A percentile compares a stretch with the other conserved stretches of the same genome.
Evolutionary conservation across 306 rosid genomes (phyloP).

Genomic region (Fragaria nilgerrensis): DNA sequence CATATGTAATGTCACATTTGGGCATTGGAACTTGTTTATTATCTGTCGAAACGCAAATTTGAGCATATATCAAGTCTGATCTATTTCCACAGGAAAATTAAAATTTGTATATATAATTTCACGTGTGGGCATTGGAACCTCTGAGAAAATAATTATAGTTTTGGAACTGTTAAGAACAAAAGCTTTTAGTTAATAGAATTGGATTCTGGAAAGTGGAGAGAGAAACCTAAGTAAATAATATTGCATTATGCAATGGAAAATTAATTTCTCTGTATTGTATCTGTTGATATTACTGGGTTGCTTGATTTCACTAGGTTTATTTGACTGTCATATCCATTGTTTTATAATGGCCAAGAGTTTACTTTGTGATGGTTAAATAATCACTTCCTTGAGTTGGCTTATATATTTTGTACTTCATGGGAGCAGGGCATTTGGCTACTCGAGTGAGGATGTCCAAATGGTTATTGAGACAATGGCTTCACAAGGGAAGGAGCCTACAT

Average conservation of each 20-base stretch:
- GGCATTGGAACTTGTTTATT: constrained; percentile 6
- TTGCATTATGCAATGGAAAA: neutral
- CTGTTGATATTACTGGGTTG: constrained; percentile 4
- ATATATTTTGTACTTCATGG: constrained; percentile 33
- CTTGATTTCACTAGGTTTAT: constrained; percentile 2
- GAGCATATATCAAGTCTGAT: constrained; percentile 3
- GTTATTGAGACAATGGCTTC: constrained; percentile 93
- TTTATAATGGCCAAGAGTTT: constrained; percentile 23
- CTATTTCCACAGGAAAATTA: neutral
- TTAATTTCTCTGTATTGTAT: constrained; percentile 3
- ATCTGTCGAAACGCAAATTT: neutral
- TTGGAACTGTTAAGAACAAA: neutral
- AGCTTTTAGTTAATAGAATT: neutral
- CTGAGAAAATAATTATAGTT: neutral
- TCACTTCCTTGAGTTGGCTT: constrained; percentile 28
- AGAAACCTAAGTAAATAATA: neutral
- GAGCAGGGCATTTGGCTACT: constrained; percentile 97
- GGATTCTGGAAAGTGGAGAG: neutral
- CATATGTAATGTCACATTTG: neutral
- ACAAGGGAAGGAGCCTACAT: constrained; percentile 99
- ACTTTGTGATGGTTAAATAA: constrained; percentile 23
- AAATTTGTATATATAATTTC: neutral
- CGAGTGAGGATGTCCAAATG: constrained; percentile 99
- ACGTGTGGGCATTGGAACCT: neutral
- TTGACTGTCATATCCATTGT: neutral